These are phyloP conservation scores for Eucalyptus lansdowneana DNA, from an alignment of 345 rosid genomes.

Conservation along the genomic window DNA sequence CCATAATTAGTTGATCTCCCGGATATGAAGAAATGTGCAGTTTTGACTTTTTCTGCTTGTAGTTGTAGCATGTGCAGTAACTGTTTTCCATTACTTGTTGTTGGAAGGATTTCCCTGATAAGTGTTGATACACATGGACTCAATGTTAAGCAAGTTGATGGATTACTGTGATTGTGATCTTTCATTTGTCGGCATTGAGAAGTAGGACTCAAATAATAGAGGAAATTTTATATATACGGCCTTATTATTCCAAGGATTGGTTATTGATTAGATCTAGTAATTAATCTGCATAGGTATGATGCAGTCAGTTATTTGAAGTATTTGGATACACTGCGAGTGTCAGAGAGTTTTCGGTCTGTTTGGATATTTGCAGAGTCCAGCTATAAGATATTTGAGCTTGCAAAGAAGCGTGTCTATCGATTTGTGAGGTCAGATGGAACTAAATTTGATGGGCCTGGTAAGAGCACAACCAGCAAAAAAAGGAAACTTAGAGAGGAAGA, in stretches of 20 bases:
- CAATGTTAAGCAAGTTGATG: background rate
- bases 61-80: background rate
- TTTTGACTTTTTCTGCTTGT: background rate
- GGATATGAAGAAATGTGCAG: background rate
- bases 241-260: background rate
- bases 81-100: background rate
- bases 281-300: conserved; percentile 59
- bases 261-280: background rate
- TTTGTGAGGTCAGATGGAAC: conserved; percentile 36
- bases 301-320: conserved; percentile 95
- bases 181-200: background rate
- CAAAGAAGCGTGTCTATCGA: conserved; percentile 86
- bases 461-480: conserved; percentile 33
- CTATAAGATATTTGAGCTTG: conserved; percentile 92
- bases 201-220: background rate
- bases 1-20: background rate
- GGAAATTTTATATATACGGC: background rate
- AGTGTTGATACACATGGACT: background rate
- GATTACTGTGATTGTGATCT: background rate
- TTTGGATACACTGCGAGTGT: conserved; percentile 87
- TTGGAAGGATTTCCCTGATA: background rate
- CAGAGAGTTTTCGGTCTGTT: conserved; percentile 96
- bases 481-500: conserved; percentile 37
- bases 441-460: conserved; percentile 26
- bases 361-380: conserved; percentile 99